Evolutionary conservation across 106 monocot genomes (phyloP).

Genomic region (Amphibolis antarctica): DNA sequence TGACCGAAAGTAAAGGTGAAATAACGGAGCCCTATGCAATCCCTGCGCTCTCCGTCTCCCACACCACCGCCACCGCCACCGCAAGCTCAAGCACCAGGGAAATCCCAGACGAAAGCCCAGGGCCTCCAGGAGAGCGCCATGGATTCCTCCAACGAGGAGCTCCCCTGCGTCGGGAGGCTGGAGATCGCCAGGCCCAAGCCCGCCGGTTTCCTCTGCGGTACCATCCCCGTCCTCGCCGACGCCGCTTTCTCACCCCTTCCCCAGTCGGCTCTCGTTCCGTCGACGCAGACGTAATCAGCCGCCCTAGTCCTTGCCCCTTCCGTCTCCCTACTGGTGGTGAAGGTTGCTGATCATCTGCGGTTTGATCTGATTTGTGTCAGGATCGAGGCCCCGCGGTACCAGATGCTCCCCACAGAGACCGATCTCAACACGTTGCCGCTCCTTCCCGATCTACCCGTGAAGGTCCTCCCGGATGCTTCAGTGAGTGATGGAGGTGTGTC

Average conservation of each 20-base stretch:
- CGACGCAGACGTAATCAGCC: slow-evolving; percentile 36
- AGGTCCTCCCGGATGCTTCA: slow-evolving; percentile 30
- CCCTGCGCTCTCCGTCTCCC: too few relatives aligned
- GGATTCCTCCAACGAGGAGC: slow-evolving; percentile 52
- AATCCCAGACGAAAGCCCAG: not conserved
- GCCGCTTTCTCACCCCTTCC: slow-evolving; percentile 17
- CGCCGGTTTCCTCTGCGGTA: slow-evolving; percentile 82
- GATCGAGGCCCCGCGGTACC: slow-evolving; percentile 72
- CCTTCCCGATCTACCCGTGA: slow-evolving; percentile 40
- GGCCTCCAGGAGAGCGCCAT: slow-evolving; percentile 15
- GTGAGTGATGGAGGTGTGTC: slow-evolving; percentile 1
- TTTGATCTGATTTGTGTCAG: slow-evolving; percentile 22
- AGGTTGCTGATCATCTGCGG: not conserved
- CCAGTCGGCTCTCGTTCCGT: slow-evolving; percentile 43
- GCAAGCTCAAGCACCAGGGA: too few relatives aligned
- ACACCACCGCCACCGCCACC: too few relatives aligned
- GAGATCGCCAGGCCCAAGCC: slow-evolving; percentile 61
- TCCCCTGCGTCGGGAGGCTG: slow-evolving; percentile 82
- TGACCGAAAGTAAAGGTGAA: too few relatives aligned
- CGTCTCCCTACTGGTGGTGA: not conserved
- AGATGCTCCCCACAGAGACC: slow-evolving; percentile 96
- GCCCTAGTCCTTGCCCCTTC: not conserved
- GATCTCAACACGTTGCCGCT: slow-evolving; percentile 81
- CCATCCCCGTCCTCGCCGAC: slow-evolving; percentile 69
- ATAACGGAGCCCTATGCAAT: too few relatives aligned